Evolutionary conservation across 1,139 yeast genomes (phyloP).

Genomic region (Wickerhamiella pararugosa): DNA sequence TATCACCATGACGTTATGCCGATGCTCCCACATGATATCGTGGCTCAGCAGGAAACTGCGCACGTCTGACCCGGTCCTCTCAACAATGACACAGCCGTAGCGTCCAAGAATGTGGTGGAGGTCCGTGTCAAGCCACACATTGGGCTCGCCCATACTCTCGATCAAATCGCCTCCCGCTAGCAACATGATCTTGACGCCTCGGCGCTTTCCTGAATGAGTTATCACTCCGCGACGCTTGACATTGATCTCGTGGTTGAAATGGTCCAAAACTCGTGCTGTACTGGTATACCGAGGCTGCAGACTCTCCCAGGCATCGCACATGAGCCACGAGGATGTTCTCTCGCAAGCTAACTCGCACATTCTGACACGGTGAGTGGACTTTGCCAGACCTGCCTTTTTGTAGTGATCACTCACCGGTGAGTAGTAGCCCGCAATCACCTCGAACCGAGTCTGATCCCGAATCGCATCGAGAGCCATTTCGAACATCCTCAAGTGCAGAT

Average conservation of each 20-base stretch:
- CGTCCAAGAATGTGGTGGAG: constrained; percentile 88
- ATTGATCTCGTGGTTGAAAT: constrained; percentile 89
- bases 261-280: constrained; percentile 91
- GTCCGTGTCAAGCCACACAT: constrained; percentile 96
- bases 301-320: constrained; percentile 99
- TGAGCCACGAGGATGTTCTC: constrained; percentile 89
- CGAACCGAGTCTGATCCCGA: constrained; percentile 80
- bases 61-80: constrained; percentile 93
- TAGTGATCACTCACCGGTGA: constrained; percentile 96
- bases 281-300: constrained; percentile 82
- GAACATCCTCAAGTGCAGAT: constrained; percentile 88
- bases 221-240: constrained; percentile 77
- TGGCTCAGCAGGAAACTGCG: constrained; percentile 80
- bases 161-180: constrained; percentile 96
- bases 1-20: constrained; percentile 83
- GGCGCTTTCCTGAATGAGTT: constrained; percentile 53
- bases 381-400: constrained; percentile 84
- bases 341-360: constrained; percentile 99
- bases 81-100: constrained; percentile 92
- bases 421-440: constrained; percentile 91
- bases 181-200: constrained; percentile 89
- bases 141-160: constrained; percentile 99
- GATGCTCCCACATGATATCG: constrained; percentile 93
- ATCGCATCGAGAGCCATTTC: constrained; percentile 98
- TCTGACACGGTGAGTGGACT: constrained; percentile 76